A percentile compares a stretch with the other conserved stretches of the same genome.
These are phyloP conservation scores for Termitomyces eurrhizus DNA, from an alignment of 768 basidiomycete species.

Conservation along the genomic window DNA sequence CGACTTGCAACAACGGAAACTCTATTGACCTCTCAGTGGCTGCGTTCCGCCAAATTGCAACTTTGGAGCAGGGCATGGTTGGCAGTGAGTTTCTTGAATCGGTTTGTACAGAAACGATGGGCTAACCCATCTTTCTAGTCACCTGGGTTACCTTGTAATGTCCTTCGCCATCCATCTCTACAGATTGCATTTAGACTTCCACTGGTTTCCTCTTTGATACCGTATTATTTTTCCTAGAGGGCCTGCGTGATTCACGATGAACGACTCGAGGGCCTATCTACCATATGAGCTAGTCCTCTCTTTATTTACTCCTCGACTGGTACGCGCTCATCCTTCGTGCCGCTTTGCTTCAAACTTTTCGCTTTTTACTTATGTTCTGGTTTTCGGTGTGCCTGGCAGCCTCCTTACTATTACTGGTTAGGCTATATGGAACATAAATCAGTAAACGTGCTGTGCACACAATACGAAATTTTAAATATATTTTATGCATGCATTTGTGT, in stretches of 20 bases:
- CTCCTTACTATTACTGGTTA: not conserved
- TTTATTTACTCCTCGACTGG: constrained; percentile 11
- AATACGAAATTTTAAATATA: not conserved
- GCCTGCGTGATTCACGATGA: constrained; percentile 8
- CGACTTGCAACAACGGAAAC: constrained; percentile 61
- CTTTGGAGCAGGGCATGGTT: constrained; percentile 47
- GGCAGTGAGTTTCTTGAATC: constrained; percentile 41
- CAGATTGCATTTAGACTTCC: not conserved
- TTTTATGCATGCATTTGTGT: not conserved
- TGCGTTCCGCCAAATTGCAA: constrained; percentile 61
- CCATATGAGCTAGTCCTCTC: constrained; percentile 16
- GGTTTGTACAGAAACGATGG: not conserved
- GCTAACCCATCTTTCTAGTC: constrained; percentile 24
- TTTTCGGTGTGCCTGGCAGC: constrained; percentile 8
- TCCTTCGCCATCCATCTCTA: constrained; percentile 13
- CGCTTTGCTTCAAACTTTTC: not conserved
- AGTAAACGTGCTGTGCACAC: constrained; percentile 6
- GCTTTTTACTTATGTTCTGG: not conserved
- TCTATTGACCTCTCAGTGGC: constrained; percentile 72
- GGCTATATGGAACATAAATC: not conserved
- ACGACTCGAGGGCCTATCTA: constrained; percentile 14
- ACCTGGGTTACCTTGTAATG: constrained; percentile 33
- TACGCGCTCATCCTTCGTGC: constrained; percentile 15
- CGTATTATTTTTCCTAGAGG: constrained; percentile 8
- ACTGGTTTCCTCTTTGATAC: not conserved